phyloP scores from a whole-genome alignment of 2,329 filamentous ascomycete genomes.

The Hypoxylon sp. region DNA sequence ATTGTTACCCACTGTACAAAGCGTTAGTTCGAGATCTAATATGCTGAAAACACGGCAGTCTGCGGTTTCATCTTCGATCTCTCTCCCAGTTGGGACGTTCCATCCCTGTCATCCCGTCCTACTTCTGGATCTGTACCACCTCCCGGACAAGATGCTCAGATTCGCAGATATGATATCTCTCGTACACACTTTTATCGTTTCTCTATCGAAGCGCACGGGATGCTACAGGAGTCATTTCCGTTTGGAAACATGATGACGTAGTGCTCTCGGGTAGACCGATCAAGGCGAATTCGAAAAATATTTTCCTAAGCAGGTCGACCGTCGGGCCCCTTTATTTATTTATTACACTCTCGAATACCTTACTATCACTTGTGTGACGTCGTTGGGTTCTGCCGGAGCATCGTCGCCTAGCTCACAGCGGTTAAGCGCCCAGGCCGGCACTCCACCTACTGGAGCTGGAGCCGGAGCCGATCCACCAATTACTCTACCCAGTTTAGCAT shows the following conservation, averaged over 20 bases:
- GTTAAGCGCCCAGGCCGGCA: slow-evolving; percentile 13
- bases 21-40: slow-evolving; percentile 7
- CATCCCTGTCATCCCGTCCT: too few relatives aligned
- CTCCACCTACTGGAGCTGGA: slow-evolving; percentile 20
- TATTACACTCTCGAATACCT: too few relatives aligned
- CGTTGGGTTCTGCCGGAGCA: slow-evolving; percentile 5
- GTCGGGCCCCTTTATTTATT: neutral
- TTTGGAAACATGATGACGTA: slow-evolving; percentile 9
- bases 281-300: slow-evolving; percentile 1
- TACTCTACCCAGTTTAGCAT: slow-evolving; percentile 7
- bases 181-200: too few relatives aligned
- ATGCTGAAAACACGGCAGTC: slow-evolving; percentile 11
- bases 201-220: too few relatives aligned
- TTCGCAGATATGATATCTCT: too few relatives aligned
- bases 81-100: neutral
- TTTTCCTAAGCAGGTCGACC: neutral
- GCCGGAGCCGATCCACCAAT: slow-evolving; percentile 18
- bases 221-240: too few relatives aligned
- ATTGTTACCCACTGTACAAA: slow-evolving; percentile 16
- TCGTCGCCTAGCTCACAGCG: slow-evolving; percentile 9
- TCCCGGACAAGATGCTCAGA: slow-evolving; percentile 4
- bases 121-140: slow-evolving; percentile 4
- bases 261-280: neutral
- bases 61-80: slow-evolving; percentile 27
- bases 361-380: too few relatives aligned